Conservation (phyloP, 1,139 yeast species). For the Blastobotrys illinoisensis region DNA sequence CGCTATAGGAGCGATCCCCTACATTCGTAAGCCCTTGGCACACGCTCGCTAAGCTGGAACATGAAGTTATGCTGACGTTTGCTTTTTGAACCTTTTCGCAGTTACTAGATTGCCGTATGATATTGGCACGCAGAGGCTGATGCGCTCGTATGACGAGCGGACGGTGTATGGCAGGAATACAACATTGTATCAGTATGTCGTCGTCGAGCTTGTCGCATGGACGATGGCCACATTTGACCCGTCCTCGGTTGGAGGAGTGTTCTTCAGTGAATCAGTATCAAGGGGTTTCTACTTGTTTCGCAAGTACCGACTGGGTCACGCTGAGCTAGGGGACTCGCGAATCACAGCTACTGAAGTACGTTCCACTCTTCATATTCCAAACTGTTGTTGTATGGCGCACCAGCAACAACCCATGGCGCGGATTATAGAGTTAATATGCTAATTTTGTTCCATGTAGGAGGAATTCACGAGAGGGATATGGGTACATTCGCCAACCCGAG, state of each 20-base stretch:
- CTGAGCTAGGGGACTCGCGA: constrained; percentile 25
- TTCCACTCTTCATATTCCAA: background rate
- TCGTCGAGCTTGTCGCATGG: constrained; percentile 23
- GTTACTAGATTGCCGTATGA: constrained; percentile 20
- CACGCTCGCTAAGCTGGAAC: background rate
- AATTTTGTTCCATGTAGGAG: constrained; percentile 2
- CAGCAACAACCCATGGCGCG: background rate
- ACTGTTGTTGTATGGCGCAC: background rate
- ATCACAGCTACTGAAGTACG: background rate
- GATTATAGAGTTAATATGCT: background rate
- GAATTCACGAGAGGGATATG: constrained; percentile 31
- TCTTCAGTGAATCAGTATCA: constrained; percentile 20
- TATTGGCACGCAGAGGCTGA: constrained; percentile 18
- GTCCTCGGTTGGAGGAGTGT: constrained; percentile 18
- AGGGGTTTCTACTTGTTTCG: constrained; percentile 23
- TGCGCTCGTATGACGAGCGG: constrained; percentile 23
- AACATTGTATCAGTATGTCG: constrained; percentile 24
- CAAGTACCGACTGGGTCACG: constrained; percentile 24
- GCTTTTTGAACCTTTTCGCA: constrained; percentile 1
- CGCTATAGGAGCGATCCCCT: constrained; percentile 8
- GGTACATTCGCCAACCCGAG: constrained; percentile 32
- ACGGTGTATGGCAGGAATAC: constrained; percentile 24
- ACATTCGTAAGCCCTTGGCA: constrained; percentile 4
- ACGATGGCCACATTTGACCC: constrained; percentile 18
- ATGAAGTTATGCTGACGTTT: background rate